Evolutionary conservation across 164 flowering plant genomes (phyloP).

Genomic region (Aristolochia contorta): DNA sequence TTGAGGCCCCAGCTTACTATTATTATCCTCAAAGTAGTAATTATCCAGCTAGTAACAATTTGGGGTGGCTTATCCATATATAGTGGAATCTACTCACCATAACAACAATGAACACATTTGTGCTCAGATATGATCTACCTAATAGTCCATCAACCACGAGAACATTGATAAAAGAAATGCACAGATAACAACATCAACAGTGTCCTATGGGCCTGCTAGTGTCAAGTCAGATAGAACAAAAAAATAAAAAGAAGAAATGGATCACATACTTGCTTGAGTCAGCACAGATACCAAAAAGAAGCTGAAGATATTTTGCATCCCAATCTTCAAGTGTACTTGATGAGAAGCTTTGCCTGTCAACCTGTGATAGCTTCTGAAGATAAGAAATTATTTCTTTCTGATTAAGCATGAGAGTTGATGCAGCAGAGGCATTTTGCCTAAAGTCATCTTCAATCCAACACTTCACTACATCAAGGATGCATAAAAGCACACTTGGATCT

Average conservation of each 20-base stretch:
- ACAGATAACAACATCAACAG: too few species aligned
- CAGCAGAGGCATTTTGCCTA: constrained; percentile 37
- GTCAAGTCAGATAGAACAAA: background rate
- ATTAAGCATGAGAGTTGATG: constrained; percentile 43
- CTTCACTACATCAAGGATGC: constrained; percentile 77
- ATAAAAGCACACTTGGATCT: constrained; percentile 82
- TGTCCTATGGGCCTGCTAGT: too few species aligned
- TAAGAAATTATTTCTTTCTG: constrained; percentile 78
- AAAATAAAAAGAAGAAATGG: background rate
- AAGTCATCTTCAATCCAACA: constrained; percentile 87
- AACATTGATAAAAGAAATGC: too few species aligned
- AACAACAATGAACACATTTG: too few species aligned
- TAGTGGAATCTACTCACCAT: too few species aligned
- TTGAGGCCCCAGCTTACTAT: too few species aligned
- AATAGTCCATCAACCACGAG: too few species aligned
- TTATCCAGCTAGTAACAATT: too few species aligned
- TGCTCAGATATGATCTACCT: too few species aligned
- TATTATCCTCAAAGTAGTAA: too few species aligned
- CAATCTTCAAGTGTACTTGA: constrained; percentile 59
- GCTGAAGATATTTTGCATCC: constrained; percentile 89
- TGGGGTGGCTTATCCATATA: too few species aligned
- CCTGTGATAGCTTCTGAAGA: constrained; percentile 94
- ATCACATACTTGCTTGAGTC: constrained; percentile 63
- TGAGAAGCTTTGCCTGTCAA: constrained; percentile 71
- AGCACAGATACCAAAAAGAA: constrained; percentile 90